These are phyloP conservation scores for Adansonia rubrostipa DNA, from an alignment of 441 rosid genomes.

Conservation along the genomic window DNA sequence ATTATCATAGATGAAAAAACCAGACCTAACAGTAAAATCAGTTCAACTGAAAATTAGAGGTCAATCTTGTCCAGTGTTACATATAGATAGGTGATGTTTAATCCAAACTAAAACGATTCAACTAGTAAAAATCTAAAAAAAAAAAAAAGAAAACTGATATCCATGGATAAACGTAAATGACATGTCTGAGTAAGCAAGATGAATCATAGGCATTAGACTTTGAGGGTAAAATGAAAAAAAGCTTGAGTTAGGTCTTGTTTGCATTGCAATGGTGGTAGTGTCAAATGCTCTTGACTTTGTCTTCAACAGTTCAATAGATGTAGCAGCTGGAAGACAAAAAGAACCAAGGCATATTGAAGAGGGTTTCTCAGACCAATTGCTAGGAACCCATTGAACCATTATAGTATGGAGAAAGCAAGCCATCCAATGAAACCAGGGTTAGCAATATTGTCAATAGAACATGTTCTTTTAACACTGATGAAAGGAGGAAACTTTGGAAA, in stretches of 20 bases:
- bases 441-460: slow-evolving; percentile 6
- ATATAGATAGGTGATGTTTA: too few relatives aligned
- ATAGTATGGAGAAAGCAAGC: not conserved
- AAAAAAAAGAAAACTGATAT: not conserved
- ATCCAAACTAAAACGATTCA: too few relatives aligned
- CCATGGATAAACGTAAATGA: not conserved
- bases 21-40: too few relatives aligned
- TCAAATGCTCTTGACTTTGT: not conserved
- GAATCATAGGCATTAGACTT: not conserved
- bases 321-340: not conserved
- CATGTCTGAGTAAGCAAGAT: not conserved
- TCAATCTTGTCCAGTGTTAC: too few relatives aligned
- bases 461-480: not conserved
- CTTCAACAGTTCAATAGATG: slow-evolving; percentile 9
- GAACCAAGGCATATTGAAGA: slow-evolving; percentile 1
- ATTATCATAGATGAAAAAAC: too few relatives aligned
- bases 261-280: not conserved
- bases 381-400: not conserved
- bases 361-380: not conserved
- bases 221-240: not conserved
- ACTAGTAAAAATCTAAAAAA: not conserved
- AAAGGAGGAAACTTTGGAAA: not conserved
- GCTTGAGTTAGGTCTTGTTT: not conserved
- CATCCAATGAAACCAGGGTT: slow-evolving; percentile 7
- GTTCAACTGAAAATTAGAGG: too few relatives aligned